phyloP scores from a whole-genome alignment of 306 rosid species.

The Cucumis hystrix region DNA sequence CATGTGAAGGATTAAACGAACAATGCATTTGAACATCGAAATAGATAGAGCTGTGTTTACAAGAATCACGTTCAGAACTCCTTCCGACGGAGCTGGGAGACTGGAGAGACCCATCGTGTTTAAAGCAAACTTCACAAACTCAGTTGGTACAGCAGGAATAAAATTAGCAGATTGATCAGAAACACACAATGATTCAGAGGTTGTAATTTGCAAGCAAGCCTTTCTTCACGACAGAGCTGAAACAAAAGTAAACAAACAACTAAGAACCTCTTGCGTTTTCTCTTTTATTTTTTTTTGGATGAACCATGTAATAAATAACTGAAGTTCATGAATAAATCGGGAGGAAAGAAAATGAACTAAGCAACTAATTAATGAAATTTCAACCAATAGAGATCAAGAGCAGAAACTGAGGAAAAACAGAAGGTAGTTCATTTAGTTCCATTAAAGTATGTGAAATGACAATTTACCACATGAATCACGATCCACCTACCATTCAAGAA shows the following conservation, averaged over 20 bases:
- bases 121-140: neutral
- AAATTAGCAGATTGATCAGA: neutral
- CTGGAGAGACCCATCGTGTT: conserved; percentile 70
- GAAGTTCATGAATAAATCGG: neutral
- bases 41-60: conserved; percentile 71
- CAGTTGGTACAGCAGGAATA: neutral
- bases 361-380: neutral
- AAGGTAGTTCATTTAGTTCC: neutral
- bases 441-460: neutral
- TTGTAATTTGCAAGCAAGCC: neutral
- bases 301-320: neutral
- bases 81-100: conserved; percentile 94
- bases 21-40: conserved; percentile 64
- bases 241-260: neutral
- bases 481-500: neutral
- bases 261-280: neutral
- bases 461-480: neutral
- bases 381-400: neutral
- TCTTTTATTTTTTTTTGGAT: no score
- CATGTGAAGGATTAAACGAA: conserved; percentile 53
- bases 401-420: neutral
- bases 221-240: neutral
- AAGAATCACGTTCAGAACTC: conserved; percentile 53
- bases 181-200: neutral
- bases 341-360: neutral